Base-by-base conservation (phyloP, 495 filamentous ascomycete genomes). In the Hypoxylon crocopeplum region DNA sequence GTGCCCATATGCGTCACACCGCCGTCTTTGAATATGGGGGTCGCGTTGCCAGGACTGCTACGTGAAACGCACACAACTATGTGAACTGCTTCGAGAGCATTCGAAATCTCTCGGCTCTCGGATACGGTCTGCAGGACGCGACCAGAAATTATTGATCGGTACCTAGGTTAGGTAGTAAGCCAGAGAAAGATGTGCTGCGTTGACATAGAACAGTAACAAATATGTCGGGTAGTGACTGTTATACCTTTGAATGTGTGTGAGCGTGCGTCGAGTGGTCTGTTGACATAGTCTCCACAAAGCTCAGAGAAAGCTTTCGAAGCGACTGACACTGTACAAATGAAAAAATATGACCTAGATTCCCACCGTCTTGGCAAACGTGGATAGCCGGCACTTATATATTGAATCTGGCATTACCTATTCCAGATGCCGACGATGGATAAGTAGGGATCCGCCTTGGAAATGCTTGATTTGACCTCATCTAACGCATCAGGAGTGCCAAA, bases 381-480 rank as follows among this genome's bases (percentile, higher is more conserved):
- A 39, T 44, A 57, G 27, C 44, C 45, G 44, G 12, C 21, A 3
- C 29, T 25, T 34, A 10, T 56, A 48, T 40, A 41, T 45, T 51
- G 21, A n/a, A 59, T 46, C 36, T 49, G 5, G 25, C 44, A 49
- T 44, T 15, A 15, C 11, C n/a, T 10, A 42, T 44, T 17, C 24
- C 21, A 41, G 42, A 56, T 48, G 40, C 22, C 15, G 51, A 30
- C 17, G 25, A 17, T 30, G 32, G 15, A 27, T 15, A 56, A 8
- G 52, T 24, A 48, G 16, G 2, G 12, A 48, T 40, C 52, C 52
- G 52, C 24, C 45, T 49, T 1, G 36, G 22, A 7, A 45, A 45
- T 30, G 55, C 53, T 57, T 49, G 37, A 57, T 49, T 48, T 19
- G n/a, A 57, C 53, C 20, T 48, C 44, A 33, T 7, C 8, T 36